These are phyloP conservation scores for Acacia concinna DNA, from an alignment of 331 rosid genomes.

Conservation along the genomic window DNA sequence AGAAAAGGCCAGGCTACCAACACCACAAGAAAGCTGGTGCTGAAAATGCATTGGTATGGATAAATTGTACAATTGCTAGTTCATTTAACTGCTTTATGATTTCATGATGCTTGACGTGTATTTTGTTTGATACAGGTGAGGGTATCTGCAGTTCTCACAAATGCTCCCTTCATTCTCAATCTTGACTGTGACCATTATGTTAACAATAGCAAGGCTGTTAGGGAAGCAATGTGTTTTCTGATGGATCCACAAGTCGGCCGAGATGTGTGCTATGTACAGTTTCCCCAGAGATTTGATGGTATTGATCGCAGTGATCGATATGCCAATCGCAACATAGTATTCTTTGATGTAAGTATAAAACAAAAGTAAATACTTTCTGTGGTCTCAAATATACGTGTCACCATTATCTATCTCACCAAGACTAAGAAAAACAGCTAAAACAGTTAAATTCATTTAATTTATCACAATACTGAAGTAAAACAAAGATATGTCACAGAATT, in stretches of 20 bases:
- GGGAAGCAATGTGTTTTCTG: conserved; percentile 98
- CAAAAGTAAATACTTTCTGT: not conserved
- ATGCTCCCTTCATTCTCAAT: conserved; percentile 96
- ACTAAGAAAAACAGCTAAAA: not conserved
- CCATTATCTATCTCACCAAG: not conserved
- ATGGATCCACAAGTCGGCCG: conserved; percentile 92
- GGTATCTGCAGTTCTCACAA: conserved; percentile 95
- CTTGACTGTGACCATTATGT: conserved; percentile 97
- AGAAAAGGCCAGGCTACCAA: conserved; percentile 95
- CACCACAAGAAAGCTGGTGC: conserved; percentile 99
- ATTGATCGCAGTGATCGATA: conserved; percentile 98
- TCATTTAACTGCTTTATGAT: conserved; percentile 19
- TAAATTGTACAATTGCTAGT: not conserved
- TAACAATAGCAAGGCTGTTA: conserved; percentile 93
- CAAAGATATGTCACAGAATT: not conserved
- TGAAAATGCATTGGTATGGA: conserved; percentile 86
- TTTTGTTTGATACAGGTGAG: conserved; percentile 61
- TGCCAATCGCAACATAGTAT: conserved; percentile 94
- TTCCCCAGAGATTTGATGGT: conserved; percentile 99
- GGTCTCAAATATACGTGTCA: not conserved
- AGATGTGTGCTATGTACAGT: conserved; percentile 87
- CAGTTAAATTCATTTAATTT: not conserved
- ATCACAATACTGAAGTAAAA: conserved; percentile 5
- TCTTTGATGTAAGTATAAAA: conserved; percentile 87
- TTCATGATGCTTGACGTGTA: conserved; percentile 33